These are phyloP conservation scores for Daldinia eschscholtzii DNA, from an alignment of 2,329 filamentous ascomycete species.

Conservation along the genomic window DNA sequence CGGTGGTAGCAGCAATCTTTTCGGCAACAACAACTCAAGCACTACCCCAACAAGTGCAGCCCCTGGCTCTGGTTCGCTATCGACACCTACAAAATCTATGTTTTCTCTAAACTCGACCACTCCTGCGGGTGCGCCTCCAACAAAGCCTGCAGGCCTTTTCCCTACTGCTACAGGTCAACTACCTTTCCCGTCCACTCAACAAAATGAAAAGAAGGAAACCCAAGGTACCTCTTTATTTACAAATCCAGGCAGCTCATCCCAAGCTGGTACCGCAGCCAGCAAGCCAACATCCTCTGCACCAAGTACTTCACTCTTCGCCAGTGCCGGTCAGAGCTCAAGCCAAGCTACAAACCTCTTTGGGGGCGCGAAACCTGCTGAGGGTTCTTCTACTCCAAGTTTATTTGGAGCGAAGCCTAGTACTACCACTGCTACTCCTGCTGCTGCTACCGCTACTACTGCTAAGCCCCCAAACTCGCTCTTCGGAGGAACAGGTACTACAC, in stretches of 20 bases:
- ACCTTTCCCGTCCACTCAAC: constrained; percentile 58
- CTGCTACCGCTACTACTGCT: constrained; percentile 16
- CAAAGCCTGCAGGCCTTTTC: constrained; percentile 53
- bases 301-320: constrained; percentile 42
- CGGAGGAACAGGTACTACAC: constrained; percentile 35
- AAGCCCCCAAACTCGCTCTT: constrained; percentile 45
- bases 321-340: constrained; percentile 39
- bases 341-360: constrained; percentile 43
- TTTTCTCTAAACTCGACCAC: constrained; percentile 66
- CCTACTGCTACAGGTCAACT: constrained; percentile 45
- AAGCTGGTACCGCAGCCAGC: constrained; percentile 48
- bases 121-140: constrained; percentile 67
- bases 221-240: constrained; percentile 43
- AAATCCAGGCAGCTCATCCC: constrained; percentile 33
- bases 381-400: constrained; percentile 39
- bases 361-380: constrained; percentile 47
- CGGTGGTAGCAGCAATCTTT: constrained; percentile 42
- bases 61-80: constrained; percentile 45
- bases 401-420: constrained; percentile 46
- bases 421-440: constrained; percentile 41
- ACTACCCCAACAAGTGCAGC: constrained; percentile 41
- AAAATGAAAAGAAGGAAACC: constrained; percentile 50
- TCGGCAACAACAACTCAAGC: constrained; percentile 41
- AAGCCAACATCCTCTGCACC: constrained; percentile 49
- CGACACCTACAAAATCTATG: constrained; percentile 63